These are phyloP conservation scores for Phaseolus lunatus DNA, from an alignment of 306 rosid genomes.

Conservation along the genomic window DNA sequence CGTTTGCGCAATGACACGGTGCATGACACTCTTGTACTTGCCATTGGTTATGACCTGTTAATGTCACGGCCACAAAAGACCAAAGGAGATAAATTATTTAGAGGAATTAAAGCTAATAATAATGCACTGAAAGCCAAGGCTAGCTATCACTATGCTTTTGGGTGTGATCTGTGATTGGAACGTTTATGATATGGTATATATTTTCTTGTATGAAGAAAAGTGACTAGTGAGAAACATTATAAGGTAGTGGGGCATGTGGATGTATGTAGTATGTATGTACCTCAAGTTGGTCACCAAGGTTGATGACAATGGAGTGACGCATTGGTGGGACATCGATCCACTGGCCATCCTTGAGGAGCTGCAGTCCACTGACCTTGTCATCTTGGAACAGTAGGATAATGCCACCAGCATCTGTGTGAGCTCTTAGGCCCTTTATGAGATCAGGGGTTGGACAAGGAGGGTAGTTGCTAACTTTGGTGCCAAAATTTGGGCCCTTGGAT, in stretches of 20 bases:
- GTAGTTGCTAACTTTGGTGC: constrained; percentile 93
- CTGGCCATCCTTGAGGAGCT: constrained; percentile 85
- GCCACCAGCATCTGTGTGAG: constrained; percentile 99
- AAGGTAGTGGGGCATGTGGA: not conserved
- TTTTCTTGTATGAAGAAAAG: not conserved
- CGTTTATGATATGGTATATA: not conserved
- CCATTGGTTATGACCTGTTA: constrained; percentile 89
- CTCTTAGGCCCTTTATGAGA: constrained; percentile 89
- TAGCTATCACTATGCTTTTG: not conserved
- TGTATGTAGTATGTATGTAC: constrained; percentile 46
- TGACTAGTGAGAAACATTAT: not conserved
- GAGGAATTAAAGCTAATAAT: not conserved
- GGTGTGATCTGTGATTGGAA: constrained; percentile 32
- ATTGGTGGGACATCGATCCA: constrained; percentile 96
- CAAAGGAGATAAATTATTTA: not conserved
- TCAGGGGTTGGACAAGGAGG: constrained; percentile 97
- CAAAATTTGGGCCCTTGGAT: constrained; percentile 88
- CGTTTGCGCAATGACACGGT: constrained; percentile 77
- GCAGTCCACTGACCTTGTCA: constrained; percentile 94
- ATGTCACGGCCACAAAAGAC: not conserved
- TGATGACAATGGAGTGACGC: constrained; percentile 96
- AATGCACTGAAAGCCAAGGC: constrained; percentile 6
- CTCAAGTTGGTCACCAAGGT: constrained; percentile 99
- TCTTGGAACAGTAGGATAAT: constrained; percentile 95
- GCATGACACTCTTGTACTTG: constrained; percentile 87